phyloP scores from a whole-genome alignment of 768 basidiomycete genomes.

The Calocera viscosa region DNA sequence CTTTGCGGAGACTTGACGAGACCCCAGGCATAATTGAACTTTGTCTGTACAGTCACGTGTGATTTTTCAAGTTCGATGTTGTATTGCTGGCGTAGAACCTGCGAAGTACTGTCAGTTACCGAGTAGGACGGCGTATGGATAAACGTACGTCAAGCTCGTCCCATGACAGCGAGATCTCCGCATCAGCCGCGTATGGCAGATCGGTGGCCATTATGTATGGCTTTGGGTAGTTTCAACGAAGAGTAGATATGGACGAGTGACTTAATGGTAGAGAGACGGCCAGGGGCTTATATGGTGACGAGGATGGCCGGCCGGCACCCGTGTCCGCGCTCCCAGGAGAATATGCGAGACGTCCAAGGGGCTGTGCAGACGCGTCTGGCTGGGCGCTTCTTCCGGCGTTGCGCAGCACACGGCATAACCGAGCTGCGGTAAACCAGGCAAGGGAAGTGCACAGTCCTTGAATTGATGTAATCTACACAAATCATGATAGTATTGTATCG shows the following conservation, averaged over 20 bases:
- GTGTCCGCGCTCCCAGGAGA: background rate
- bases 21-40: slow-evolving; percentile 97
- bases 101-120: slow-evolving; percentile 6
- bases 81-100: slow-evolving; percentile 82
- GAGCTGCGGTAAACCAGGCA: background rate
- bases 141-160: slow-evolving; percentile 73
- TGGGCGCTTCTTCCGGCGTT: background rate
- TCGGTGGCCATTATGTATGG: slow-evolving; percentile 44
- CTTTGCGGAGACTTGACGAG: slow-evolving; percentile 79
- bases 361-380: background rate
- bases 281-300: background rate
- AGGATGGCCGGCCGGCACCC: background rate
- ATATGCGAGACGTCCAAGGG: background rate
- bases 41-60: slow-evolving; percentile 86
- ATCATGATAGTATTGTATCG: background rate
- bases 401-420: background rate
- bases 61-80: slow-evolving; percentile 72
- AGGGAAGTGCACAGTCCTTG: background rate
- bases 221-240: too few relatives aligned
- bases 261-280: background rate
- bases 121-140: background rate
- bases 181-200: slow-evolving; percentile 91
- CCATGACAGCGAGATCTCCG: slow-evolving; percentile 72
- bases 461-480: background rate
- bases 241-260: background rate